Evolutionary conservation across 495 filamentous ascomycete genomes (phyloP), one percentile per base, ranked within the genome.

Genomic region (Niebla homalea): DNA sequence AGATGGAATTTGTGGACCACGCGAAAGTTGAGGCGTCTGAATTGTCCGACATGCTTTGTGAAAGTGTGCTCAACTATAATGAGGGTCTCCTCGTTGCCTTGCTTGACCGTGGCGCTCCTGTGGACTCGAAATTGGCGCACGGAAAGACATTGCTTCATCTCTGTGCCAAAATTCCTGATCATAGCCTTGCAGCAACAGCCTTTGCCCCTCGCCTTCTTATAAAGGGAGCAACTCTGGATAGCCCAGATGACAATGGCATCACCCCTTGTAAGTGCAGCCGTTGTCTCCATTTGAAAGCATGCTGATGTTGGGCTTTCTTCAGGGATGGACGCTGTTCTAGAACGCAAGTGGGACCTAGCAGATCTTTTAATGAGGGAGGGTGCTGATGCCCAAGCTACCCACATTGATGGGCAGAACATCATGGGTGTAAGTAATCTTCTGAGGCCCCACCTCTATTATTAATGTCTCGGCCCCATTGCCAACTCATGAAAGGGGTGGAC

Each of bases 301-400:
- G 51, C 43, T 43, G 53, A 53, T n/a, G 36, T 41, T 41, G 44
- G 44, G 51, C 36, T 36, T 50, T 7, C 45, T 57, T 57, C 58
- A 11, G 59, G 48, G 48, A 60, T 62, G 57, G 55, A 60, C 22
- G 59, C 59, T 14, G 43, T 62, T 20, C 58, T 62, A 1, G 55
- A 51, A 22, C 55, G 59, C 20, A 60, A 60, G 38, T 62, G 59
- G 59, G 58, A 62, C 40, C 35, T 62, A 10, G 54, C 58, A 29
- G 58, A 56, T 21, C 37, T 62, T 15, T 46, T 60, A 5, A 50
- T 61, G 40, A 45, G 25, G 8, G 43, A 44, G 19, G 46, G 26
- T 5, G 58, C 59, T 25, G 44, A 60, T 23, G 51, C 53, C 15
- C 53, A 47, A 8, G 41, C 53, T 19, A 58, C 51, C 12, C 48